A percentile compares a stretch with the other conserved stretches of the same genome.
Conservation (phyloP, 352 stramenopile species). For the Phytophthora tubulina region DNA sequence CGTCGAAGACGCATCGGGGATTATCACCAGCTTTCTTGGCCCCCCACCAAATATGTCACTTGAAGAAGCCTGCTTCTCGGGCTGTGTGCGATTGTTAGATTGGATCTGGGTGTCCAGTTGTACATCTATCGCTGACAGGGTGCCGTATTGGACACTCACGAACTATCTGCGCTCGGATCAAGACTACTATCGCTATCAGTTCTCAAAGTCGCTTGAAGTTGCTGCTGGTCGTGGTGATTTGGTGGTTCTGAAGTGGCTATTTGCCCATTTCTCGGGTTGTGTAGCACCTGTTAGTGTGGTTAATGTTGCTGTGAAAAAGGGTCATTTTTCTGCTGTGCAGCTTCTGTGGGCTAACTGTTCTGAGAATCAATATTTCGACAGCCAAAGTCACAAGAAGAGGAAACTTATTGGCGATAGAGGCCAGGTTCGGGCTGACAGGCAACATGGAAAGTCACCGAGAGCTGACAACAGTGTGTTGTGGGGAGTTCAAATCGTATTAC, state of each 20-base stretch:
- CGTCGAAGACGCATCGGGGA: not conserved
- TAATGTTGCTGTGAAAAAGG: not conserved
- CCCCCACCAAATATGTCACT: not conserved
- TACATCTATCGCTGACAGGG: not conserved
- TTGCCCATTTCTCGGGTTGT: slow-evolving; percentile 5
- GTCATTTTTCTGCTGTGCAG: not conserved
- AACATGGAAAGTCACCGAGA: not conserved
- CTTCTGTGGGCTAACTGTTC: not conserved
- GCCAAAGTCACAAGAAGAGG: not conserved
- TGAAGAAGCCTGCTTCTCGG: not conserved
- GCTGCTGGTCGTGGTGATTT: not conserved
- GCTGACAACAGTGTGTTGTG: not conserved
- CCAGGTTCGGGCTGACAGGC: not conserved
- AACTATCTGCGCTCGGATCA: slow-evolving; percentile 8
- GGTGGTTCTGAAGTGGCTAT: not conserved
- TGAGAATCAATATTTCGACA: not conserved
- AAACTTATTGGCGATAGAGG: not conserved
- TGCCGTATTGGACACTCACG: not conserved
- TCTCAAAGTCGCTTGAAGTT: not conserved
- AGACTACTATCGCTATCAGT: slow-evolving; percentile 1
- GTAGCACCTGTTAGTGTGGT: not conserved
- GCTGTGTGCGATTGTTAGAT: not conserved
- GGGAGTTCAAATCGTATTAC: not conserved
- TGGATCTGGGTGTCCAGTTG: slow-evolving; percentile 2
- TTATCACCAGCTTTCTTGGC: not conserved